Conservation (phyloP, 2,329 filamentous ascomycete genomes). For the Sporothrix dimorphospora region DNA sequence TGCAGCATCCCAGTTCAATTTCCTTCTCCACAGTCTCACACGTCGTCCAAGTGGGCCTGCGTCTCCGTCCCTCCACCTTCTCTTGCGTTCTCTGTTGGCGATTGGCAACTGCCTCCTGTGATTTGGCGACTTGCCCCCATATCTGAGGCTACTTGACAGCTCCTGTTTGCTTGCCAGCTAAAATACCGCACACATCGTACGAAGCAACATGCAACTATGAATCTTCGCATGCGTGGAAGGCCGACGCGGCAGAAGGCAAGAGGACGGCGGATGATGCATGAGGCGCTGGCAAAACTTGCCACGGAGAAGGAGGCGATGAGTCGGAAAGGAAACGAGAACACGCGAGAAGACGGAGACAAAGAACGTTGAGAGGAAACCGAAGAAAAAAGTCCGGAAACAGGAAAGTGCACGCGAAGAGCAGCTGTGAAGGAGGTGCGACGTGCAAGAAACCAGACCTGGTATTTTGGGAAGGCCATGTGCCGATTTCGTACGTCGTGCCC, state of each 20-base stretch:
- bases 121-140: slow-evolving; percentile 6
- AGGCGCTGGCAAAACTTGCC: slow-evolving; percentile 11
- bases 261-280: background rate
- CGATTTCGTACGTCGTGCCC: slow-evolving; percentile 10
- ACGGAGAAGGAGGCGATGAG: background rate
- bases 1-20: slow-evolving; percentile 25
- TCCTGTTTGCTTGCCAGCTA: slow-evolving; percentile 5
- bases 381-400: background rate
- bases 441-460: slow-evolving; percentile 6
- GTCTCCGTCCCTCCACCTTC: background rate
- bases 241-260: background rate
- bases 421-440: background rate
- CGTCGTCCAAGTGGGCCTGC: slow-evolving; percentile 25
- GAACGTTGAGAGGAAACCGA: background rate
- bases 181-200: slow-evolving; percentile 32
- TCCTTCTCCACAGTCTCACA: slow-evolving; percentile 25
- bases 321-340: background rate
- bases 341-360: background rate
- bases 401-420: slow-evolving; percentile 4
- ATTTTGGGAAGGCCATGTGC: background rate
- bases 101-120: slow-evolving; percentile 3
- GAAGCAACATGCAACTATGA: slow-evolving; percentile 12
- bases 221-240: background rate
- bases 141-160: slow-evolving; percentile 31
- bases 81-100: slow-evolving; percentile 12